Base-by-base conservation (phyloP, 108 stramenopile genomes). In the Chaetoceros muelleri region DNA sequence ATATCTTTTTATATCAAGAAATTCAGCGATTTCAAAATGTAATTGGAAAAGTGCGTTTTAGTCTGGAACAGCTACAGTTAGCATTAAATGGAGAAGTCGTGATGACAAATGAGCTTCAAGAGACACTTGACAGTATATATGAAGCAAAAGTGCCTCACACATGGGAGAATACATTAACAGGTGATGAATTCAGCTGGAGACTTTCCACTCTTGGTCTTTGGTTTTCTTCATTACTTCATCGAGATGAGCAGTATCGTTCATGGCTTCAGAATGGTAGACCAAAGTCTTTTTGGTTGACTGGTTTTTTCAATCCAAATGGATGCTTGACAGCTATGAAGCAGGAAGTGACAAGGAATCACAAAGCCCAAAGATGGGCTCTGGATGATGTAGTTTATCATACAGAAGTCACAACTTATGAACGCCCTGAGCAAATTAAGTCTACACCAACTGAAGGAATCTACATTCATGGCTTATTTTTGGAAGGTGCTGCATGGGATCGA, bases 41-140 rank as follows among this genome's bases (percentile, higher is more conserved):
- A 31, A 57, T 95, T 28, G 56, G 64, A 24, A 88, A 87, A 76
- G 93, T 90, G 16, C 70, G 84, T 25, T 85, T 76, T 53, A 82
- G 66, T 25, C 72, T 95, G 1, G 63, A 60, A 22, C 89, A 95
- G 67, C 64, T 95, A 18, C 81, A 84, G 52, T 74, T 87, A 34
- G 93, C 93, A 20, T 85, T 93, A 58, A 88, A 86, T 44, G 93
- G 93, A 13, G 91, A 93, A 58, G 88, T 95, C 16, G 85, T 92
- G 1, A 85, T 95, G 83, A 88, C 89, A 22, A 71, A 76, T 17
- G 88, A 86, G 57, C 72, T 95, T 8, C 79, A 83, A 59, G 70
- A 82, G 53, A 79, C 88, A 19, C 67, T 95, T 24, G 72, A 81
- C 48, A 79, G 78, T 26, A 74, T 95, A 27, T 85, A 56, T 68